A percentile compares a stretch with the other conserved stretches of the same genome.
These are phyloP conservation scores for Evernia prunastri DNA, from an alignment of 495 filamentous ascomycete genomes.

Conservation along the genomic window DNA sequence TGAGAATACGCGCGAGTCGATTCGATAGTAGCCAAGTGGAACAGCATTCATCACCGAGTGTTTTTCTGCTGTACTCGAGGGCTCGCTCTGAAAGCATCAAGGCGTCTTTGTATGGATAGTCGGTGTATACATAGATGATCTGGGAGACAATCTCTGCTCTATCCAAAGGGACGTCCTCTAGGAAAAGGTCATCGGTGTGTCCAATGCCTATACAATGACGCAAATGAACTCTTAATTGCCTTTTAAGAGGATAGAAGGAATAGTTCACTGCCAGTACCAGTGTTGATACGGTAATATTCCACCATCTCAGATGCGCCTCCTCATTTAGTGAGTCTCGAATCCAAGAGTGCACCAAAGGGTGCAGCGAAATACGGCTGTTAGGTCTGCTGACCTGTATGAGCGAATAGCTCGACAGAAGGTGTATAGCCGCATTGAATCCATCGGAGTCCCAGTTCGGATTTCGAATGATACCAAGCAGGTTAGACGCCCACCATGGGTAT, in stretches of 20 bases:
- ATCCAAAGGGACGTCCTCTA: not conserved
- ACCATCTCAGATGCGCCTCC: slow-evolving; percentile 17
- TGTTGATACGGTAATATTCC: slow-evolving; percentile 21
- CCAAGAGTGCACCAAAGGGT: slow-evolving; percentile 36
- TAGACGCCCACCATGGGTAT: not conserved
- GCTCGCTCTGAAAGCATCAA: not conserved
- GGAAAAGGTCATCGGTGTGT: not conserved
- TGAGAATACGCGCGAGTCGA: too few species aligned
- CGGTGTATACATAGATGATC: not conserved
- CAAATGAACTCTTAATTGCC: not conserved
- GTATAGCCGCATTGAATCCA: not conserved
- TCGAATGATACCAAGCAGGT: not conserved
- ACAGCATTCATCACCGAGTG: not conserved
- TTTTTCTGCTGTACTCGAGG: not conserved
- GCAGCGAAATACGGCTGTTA: slow-evolving; percentile 24
- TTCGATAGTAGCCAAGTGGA: not conserved
- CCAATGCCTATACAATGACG: not conserved
- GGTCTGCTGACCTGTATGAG: slow-evolving; percentile 9
- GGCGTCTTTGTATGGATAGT: not conserved
- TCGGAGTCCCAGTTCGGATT: not conserved
- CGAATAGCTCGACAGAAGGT: not conserved
- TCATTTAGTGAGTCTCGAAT: slow-evolving; percentile 26
- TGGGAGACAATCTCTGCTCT: not conserved
- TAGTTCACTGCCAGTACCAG: not conserved
- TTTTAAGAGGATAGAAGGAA: not conserved